Conservation (phyloP, 345 rosid genomes). For the Populus tremula region DNA sequence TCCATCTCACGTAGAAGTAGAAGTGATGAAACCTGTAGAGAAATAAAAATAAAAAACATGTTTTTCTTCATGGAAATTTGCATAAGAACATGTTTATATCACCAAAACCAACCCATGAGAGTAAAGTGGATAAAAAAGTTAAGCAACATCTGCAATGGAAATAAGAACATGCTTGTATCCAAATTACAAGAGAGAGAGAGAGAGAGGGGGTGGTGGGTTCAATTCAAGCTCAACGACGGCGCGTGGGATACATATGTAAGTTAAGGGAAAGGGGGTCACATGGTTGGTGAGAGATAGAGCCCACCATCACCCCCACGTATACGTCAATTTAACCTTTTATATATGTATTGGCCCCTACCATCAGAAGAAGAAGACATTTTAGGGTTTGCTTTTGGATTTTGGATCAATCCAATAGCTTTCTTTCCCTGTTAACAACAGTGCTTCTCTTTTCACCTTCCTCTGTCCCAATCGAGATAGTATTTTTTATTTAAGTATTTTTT, state of each 20-base stretch:
- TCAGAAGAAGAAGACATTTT: neutral
- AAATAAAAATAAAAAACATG: too few relatives aligned
- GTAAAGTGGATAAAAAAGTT: neutral
- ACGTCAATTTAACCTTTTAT: neutral
- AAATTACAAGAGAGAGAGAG: neutral
- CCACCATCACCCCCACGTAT: slow-evolving; percentile 8
- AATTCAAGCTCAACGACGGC: neutral
- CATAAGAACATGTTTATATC: neutral
- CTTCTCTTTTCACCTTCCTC: neutral
- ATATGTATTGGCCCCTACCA: neutral
- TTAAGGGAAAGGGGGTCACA: neutral
- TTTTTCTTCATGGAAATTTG: neutral
- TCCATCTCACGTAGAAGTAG: too few relatives aligned
- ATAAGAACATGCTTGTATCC: neutral
- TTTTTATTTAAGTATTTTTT: neutral
- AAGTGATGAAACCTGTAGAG: too few relatives aligned
- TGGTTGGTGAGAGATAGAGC: slow-evolving; percentile 25
- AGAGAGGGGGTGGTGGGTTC: neutral
- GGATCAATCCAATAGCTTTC: slow-evolving; percentile 4
- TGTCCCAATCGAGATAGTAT: neutral
- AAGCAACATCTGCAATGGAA: neutral
- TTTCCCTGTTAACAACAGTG: neutral
- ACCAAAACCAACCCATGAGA: neutral
- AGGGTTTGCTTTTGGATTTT: slow-evolving; percentile 15
- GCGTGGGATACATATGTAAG: neutral